phyloP scores from a whole-genome alignment of 495 filamentous ascomycete genomes.

The Lasiosphaeriaceae sp. region DNA sequence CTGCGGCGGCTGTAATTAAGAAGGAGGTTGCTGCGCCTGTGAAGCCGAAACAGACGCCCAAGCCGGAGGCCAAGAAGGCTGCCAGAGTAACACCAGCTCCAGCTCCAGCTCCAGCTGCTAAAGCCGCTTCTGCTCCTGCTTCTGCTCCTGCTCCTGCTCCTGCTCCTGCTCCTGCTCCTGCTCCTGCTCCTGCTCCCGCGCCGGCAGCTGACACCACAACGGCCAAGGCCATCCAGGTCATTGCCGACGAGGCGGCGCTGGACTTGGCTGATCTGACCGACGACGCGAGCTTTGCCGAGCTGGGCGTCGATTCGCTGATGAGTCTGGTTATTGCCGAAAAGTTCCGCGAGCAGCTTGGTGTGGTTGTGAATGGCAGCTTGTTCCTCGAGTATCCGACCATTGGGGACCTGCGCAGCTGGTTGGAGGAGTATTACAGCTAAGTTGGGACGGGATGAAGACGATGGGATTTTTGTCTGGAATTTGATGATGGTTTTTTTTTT shows the following conservation, averaged over 20 bases:
- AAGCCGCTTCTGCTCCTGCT: neutral
- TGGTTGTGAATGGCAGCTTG: constrained; percentile 36
- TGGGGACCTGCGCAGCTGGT: constrained; percentile 13
- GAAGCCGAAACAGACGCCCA: neutral
- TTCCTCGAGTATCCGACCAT: constrained; percentile 27
- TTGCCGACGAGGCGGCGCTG: constrained; percentile 12
- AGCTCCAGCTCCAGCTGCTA: neutral
- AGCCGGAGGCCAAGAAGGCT: neutral
- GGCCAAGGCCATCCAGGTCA: constrained; percentile 4
- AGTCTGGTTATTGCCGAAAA: constrained; percentile 39
- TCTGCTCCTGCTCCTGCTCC: neutral
- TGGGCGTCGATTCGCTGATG: constrained; percentile 47
- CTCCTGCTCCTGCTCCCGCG: constrained; percentile 1
- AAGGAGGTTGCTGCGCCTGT: neutral
- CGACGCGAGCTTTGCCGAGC: constrained; percentile 34
- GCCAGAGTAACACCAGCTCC: neutral
- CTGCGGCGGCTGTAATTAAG: neutral
- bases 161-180: neutral
- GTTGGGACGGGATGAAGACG: no score
- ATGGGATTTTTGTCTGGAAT: no score
- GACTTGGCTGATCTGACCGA: constrained; percentile 40
- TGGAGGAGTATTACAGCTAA: constrained; percentile 6
- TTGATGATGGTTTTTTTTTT: no score
- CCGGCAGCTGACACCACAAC: constrained; percentile 19
- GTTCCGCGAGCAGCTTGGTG: constrained; percentile 41